phyloP scores from a whole-genome alignment of 2,329 filamentous ascomycete genomes.

The Penicillium oxalicum region DNA sequence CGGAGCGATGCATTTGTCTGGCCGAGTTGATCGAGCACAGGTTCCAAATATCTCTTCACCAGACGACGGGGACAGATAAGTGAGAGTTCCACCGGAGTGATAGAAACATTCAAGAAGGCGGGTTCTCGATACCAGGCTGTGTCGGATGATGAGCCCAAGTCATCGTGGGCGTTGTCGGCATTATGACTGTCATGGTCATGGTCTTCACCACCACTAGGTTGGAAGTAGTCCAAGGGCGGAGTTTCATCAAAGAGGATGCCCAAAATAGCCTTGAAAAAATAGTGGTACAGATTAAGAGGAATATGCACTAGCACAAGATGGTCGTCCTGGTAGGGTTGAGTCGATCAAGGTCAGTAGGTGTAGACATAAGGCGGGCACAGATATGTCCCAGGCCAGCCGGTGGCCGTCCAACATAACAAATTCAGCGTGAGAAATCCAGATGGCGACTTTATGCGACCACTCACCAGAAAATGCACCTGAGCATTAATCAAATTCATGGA shows the following conservation, averaged over 20 bases:
- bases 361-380: no score
- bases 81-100: constrained; percentile 88
- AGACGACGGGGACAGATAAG: constrained; percentile 77
- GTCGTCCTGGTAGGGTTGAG: constrained; percentile 58
- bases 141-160: constrained; percentile 26
- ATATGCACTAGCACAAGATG: constrained; percentile 86
- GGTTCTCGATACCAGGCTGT: constrained; percentile 50
- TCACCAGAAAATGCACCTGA: constrained; percentile 21
- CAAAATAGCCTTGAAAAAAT: constrained; percentile 81
- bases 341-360: no score
- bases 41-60: constrained; percentile 68
- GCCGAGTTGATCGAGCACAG: constrained; percentile 61
- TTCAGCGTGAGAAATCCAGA: neutral
- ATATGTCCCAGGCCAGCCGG: no score
- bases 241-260: constrained; percentile 66
- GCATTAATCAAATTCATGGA: constrained; percentile 20
- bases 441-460: neutral
- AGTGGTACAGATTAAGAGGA: constrained; percentile 68
- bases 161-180: constrained; percentile 38
- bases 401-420: neutral
- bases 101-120: constrained; percentile 85
- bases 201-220: constrained; percentile 31
- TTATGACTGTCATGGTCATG: constrained; percentile 15
- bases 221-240: constrained; percentile 20
- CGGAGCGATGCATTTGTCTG: constrained; percentile 31